phyloP scores from a whole-genome alignment of 2,329 filamentous ascomycete genomes.

The Botryotinia narcissicola region DNA sequence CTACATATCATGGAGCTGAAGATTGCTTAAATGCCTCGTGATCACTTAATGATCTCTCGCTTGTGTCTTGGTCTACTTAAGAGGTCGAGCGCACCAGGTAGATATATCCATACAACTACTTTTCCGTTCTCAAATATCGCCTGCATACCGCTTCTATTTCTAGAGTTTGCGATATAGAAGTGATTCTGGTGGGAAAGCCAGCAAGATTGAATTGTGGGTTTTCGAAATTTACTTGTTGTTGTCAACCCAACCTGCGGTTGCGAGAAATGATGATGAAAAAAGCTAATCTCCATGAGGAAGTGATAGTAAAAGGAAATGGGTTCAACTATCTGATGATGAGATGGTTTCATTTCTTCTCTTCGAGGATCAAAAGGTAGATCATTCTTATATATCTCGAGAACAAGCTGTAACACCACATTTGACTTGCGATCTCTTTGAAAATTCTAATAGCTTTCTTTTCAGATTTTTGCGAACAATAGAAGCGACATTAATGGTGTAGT shows the following conservation, averaged over 20 bases:
- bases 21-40: neutral
- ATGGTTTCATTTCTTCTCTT: neutral
- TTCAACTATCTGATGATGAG: too few species aligned
- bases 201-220: neutral
- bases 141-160: neutral
- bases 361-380: too few species aligned
- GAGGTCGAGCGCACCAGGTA: neutral
- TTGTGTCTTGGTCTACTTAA: neutral
- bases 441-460: too few species aligned
- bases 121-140: too few species aligned
- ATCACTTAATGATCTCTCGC: neutral
- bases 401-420: too few species aligned
- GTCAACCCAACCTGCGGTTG: neutral
- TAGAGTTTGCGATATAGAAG: neutral
- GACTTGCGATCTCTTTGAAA: too few species aligned
- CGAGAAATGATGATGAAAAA: neutral
- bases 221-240: neutral
- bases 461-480: too few species aligned
- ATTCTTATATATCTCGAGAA: rapidly evolving
- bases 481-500: too few species aligned
- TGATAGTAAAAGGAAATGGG: neutral
- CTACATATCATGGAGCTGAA: neutral
- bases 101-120: too few species aligned
- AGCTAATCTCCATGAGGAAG: neutral
- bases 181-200: neutral